Percentiles rank a stretch among this genome's conserved stretches.
phyloP scores from a whole-genome alignment of 176 grass and related monocot genomes.

The Chrysopogon serrulatus region DNA sequence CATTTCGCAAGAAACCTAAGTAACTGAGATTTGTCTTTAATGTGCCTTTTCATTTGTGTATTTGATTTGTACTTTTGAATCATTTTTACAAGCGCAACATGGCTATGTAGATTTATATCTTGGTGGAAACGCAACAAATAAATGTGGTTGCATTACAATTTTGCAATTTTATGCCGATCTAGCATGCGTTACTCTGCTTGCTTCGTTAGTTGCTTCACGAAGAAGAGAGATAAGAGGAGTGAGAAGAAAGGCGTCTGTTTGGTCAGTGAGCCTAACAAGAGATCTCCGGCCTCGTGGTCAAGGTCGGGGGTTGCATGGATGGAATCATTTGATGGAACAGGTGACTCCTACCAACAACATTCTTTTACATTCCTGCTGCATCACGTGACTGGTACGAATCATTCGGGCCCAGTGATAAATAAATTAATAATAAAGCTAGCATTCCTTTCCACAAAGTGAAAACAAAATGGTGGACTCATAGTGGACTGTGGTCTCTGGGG shows the following conservation, averaged over 20 bases:
- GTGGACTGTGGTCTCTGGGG: neutral
- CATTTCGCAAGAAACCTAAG: too few relatives aligned
- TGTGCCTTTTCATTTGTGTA: too few relatives aligned
- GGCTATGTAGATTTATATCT: too few relatives aligned
- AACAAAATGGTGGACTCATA: neutral
- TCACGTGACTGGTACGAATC: slow-evolving; percentile 46
- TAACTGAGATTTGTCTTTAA: too few relatives aligned
- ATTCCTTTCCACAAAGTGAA: neutral
- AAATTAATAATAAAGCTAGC: neutral
- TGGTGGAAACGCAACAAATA: neutral
- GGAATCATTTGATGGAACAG: slow-evolving; percentile 8
- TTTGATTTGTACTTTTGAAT: too few relatives aligned
- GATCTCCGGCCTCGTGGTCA: neutral
- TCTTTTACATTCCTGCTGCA: slow-evolving; percentile 23
- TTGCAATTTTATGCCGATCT: neutral
- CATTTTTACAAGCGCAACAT: too few relatives aligned
- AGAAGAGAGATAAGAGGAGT: neutral
- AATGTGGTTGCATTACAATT: neutral
- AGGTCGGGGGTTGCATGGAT: neutral
- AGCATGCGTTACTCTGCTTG: neutral
- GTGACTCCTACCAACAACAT: slow-evolving; percentile 6
- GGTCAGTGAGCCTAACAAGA: neutral
- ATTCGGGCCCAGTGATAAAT: neutral
- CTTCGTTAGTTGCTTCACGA: neutral
- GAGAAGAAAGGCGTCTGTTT: neutral